Percentiles rank a stretch among this genome's conserved stretches.
phyloP scores from a whole-genome alignment of 345 rosid genomes.

The Hirschfeldia incana region DNA sequence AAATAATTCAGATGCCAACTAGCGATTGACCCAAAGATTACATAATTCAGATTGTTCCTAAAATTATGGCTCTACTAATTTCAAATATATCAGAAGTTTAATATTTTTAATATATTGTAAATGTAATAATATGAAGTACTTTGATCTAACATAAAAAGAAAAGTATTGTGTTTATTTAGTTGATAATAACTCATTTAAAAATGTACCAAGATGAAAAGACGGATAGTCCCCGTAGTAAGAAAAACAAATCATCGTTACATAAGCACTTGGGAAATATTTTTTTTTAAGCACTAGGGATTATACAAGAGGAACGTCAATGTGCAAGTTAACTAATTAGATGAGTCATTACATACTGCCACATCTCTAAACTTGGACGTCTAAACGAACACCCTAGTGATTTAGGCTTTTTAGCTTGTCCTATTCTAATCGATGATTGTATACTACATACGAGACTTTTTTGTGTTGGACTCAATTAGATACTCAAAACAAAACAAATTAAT shows the following conservation, averaged over 20 bases:
- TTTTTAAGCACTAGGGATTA: neutral
- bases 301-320: neutral
- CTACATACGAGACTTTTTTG: neutral
- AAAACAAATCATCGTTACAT: neutral
- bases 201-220: neutral
- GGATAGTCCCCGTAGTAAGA: neutral
- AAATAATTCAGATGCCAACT: conserved; percentile 17
- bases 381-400: conserved; percentile 26
- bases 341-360: conserved; percentile 27
- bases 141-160: neutral
- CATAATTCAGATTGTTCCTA: neutral
- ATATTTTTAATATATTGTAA: neutral
- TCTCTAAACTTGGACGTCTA: conserved; percentile 25
- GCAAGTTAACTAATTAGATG: conserved; percentile 2
- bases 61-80: neutral
- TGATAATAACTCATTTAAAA: neutral
- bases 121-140: neutral
- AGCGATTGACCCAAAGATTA: conserved; percentile 8
- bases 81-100: neutral
- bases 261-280: neutral
- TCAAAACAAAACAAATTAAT: conserved; percentile 7
- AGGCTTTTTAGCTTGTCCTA: conserved; percentile 19
- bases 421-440: neutral
- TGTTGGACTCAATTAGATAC: neutral
- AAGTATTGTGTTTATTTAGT: neutral